phyloP scores from a whole-genome alignment of 768 basidiomycete species.

The Lactarius deliciosus region DNA sequence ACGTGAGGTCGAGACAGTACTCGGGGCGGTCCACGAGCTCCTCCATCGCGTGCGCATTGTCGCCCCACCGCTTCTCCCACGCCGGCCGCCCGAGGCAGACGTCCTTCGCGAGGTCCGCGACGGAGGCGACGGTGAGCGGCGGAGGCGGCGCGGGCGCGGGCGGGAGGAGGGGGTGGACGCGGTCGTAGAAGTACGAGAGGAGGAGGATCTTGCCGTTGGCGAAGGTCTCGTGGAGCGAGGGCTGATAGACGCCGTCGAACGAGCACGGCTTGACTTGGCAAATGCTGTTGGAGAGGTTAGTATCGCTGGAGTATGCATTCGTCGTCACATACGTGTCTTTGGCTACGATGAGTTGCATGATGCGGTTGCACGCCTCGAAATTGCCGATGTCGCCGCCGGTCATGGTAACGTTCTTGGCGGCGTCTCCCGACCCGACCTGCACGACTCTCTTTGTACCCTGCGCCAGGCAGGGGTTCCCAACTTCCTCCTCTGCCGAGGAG shows the following conservation, averaged over 20 bases:
- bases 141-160: slow-evolving; percentile 33
- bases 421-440: slow-evolving; percentile 52
- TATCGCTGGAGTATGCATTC: neutral
- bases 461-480: slow-evolving; percentile 84
- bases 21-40: slow-evolving; percentile 86
- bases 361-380: slow-evolving; percentile 81
- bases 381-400: slow-evolving; percentile 75
- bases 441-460: slow-evolving; percentile 61
- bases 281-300: slow-evolving; percentile 48
- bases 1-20: slow-evolving; percentile 94
- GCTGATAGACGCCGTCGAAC: slow-evolving; percentile 97
- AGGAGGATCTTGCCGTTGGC: slow-evolving; percentile 80
- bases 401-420: slow-evolving; percentile 74
- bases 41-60: slow-evolving; percentile 47
- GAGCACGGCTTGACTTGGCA: slow-evolving; percentile 94
- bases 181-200: slow-evolving; percentile 99
- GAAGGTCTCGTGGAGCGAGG: slow-evolving; percentile 87
- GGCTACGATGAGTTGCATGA: slow-evolving; percentile 88
- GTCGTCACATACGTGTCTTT: slow-evolving; percentile 69
- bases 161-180: slow-evolving; percentile 73
- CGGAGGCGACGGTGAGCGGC: slow-evolving; percentile 46
- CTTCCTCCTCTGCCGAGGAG: slow-evolving; percentile 29
- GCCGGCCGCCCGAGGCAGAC: slow-evolving; percentile 69
- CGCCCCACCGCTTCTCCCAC: slow-evolving; percentile 56
- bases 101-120: slow-evolving; percentile 61